Evolutionary conservation across 352 stramenopile genomes (phyloP), one percentile per base, ranked within the genome.

Genomic region (Pilasporangium apinafurcum): DNA sequence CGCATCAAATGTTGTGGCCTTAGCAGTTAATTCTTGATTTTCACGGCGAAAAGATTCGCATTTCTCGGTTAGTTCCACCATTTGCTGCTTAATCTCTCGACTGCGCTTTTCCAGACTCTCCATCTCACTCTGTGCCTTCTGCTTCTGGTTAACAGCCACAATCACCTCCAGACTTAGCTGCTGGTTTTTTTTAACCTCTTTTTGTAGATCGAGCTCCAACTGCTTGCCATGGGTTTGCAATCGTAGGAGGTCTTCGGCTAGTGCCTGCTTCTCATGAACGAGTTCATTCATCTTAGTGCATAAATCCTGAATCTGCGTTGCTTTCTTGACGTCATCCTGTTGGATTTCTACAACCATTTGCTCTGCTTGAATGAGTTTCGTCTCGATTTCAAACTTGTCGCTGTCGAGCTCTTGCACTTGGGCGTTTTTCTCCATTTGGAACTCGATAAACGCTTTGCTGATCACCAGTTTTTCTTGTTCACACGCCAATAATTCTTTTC

Each of bases 381-480:
- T 83, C 53, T 83, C 64, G 14, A 72, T 43, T 37, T 85, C 74
- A 40, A 84, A 81, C 38, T 76, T 82, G 35, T 81, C 64, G 25
- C 59, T 65, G 33, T 83, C 74, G 2, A 83, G 35, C 36, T 65
- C 56, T 51, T 84, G 65, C 5, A 63, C 14, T 10, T 66, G 48
- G 1, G 40, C 37, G 32, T 67, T 65, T 12, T 64, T 65, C 26
- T 86, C 68, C 16, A 80, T 53, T 30, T 86, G 72, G 37, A 86
- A 76, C 5, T 80, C 62, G 10, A 88, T 62, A 25, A 88, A 79
- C 3, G 73, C 72, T 34, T 84, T 80, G 32, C 70, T 81, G 5
- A 88, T 33, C 6, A 49, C 56, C n/a, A 88, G 50, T 30, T 88
- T 88, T 12, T 88, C 73, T 30, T 84, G 65, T 32, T 88, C 76